These are phyloP conservation scores for Rhytidhysteron rufulum DNA, from an alignment of 2,329 filamentous ascomycete species.

Conservation along the genomic window DNA sequence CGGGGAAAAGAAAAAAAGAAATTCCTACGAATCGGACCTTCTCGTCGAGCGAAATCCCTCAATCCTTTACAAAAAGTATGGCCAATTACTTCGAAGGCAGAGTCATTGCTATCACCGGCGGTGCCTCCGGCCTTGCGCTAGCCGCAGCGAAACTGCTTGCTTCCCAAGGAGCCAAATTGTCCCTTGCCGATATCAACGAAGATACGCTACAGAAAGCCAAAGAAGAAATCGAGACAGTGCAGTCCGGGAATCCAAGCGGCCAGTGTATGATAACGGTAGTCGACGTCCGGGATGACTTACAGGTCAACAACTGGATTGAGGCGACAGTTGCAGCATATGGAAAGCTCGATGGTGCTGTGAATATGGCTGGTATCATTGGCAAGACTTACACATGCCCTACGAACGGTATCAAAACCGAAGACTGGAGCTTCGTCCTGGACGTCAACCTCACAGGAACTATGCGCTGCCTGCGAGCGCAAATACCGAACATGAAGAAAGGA, in stretches of 20 bases:
- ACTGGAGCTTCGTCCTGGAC: conserved; percentile 8
- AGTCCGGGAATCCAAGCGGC: not conserved
- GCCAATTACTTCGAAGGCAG: not conserved
- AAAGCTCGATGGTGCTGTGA: conserved; percentile 32
- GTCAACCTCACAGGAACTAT: conserved; percentile 37
- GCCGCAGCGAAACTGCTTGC: conserved; percentile 41
- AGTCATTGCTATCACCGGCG: not conserved
- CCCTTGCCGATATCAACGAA: conserved; percentile 17
- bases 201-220: conserved; percentile 41
- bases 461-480: conserved; percentile 31
- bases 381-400: not conserved
- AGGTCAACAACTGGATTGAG: conserved; percentile 39
- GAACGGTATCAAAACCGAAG: not conserved
- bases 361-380: conserved; percentile 30
- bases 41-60: not conserved
- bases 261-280: conserved; percentile 14
- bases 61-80: not conserved
- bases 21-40: too few relatives aligned
- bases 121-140: conserved; percentile 42
- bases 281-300: conserved; percentile 39
- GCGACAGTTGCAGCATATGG: conserved; percentile 26
- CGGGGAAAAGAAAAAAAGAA: too few relatives aligned
- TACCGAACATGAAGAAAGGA: not conserved
- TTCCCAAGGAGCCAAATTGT: conserved; percentile 28
- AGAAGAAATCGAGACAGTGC: conserved; percentile 19